Evolutionary conservation across 345 rosid species (phyloP).

Genomic region (Linum lewisii): DNA sequence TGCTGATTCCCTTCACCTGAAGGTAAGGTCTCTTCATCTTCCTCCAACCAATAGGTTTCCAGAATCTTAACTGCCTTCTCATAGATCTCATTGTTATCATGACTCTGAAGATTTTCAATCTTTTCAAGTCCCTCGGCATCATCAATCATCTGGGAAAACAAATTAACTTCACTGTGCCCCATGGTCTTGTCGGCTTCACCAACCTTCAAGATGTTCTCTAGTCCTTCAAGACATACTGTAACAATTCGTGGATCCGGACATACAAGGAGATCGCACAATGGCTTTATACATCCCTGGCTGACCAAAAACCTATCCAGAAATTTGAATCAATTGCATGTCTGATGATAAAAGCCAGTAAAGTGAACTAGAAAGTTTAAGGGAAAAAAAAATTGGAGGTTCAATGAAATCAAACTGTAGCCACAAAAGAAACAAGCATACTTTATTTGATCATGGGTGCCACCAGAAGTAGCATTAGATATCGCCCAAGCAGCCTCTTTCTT

Average conservation of each 20-base stretch:
- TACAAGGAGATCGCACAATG: conserved; percentile 24
- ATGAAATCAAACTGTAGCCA: background rate
- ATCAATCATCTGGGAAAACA: conserved; percentile 7
- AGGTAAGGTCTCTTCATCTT: conserved; percentile 8
- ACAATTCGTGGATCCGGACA: conserved; percentile 28
- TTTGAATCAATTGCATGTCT: background rate
- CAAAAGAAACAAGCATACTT: conserved; percentile 7
- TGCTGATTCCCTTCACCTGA: conserved; percentile 1
- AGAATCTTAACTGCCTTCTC: conserved; percentile 11
- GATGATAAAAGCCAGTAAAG: background rate
- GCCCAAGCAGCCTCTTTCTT: conserved; percentile 32
- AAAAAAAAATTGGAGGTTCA: background rate
- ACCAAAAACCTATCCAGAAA: conserved; percentile 15
- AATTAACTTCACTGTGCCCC: conserved; percentile 4
- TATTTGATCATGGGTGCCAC: conserved; percentile 17
- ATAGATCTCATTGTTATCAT: conserved; percentile 11
- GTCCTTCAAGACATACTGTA: conserved; percentile 22
- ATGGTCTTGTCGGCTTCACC: conserved; percentile 5
- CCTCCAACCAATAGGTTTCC: conserved; percentile 11
- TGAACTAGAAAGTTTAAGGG: background rate
- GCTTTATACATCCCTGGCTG: conserved; percentile 21
- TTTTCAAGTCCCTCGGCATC: conserved; percentile 9
- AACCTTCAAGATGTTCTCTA: conserved; percentile 11
- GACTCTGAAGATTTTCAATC: conserved; percentile 11
- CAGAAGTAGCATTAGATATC: conserved; percentile 23